Evolutionary conservation across 2,329 filamentous ascomycete species (phyloP).

Genomic region (Fusarium staphyleae): DNA sequence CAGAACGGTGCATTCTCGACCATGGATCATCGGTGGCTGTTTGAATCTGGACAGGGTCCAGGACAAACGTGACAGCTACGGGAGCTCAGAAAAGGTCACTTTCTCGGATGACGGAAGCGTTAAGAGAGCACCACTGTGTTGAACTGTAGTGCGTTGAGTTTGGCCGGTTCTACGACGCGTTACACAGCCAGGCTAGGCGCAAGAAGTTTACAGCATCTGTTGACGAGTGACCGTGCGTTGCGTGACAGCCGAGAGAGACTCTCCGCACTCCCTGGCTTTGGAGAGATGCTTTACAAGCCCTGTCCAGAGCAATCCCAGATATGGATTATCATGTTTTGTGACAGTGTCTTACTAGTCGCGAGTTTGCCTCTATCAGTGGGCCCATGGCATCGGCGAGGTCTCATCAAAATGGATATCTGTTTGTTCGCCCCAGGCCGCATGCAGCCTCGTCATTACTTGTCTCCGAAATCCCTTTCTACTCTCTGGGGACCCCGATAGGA

Average conservation of each 20-base stretch:
- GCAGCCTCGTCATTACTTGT: slow-evolving; percentile 9
- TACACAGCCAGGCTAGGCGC: slow-evolving; percentile 24
- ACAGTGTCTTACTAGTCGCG: slow-evolving; percentile 29
- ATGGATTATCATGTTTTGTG: slow-evolving; percentile 19
- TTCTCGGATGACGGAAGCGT: background rate
- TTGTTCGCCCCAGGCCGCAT: slow-evolving; percentile 13
- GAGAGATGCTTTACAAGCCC: slow-evolving; percentile 2
- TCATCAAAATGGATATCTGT: slow-evolving; percentile 17
- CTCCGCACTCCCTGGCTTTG: slow-evolving; percentile 11
- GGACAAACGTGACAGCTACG: slow-evolving; percentile 16
- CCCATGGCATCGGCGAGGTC: background rate
- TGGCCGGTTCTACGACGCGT: slow-evolving; percentile 13
- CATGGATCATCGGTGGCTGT: slow-evolving; percentile 12
- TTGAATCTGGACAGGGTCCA: slow-evolving; percentile 6
- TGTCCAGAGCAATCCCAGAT: slow-evolving; percentile 1
- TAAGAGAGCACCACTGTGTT: slow-evolving; percentile 1
- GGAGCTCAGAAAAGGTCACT: background rate
- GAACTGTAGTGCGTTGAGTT: background rate
- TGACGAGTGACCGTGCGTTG: slow-evolving; percentile 33
- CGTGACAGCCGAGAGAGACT: slow-evolving; percentile 25
- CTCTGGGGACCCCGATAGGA: slow-evolving; percentile 9
- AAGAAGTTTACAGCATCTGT: slow-evolving; percentile 19
- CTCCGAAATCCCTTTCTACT: slow-evolving; percentile 6
- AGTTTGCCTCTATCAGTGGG: slow-evolving; percentile 22
- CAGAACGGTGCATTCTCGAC: background rate